Evolutionary conservation across 768 basidiomycete genomes (phyloP), one percentile per base, ranked within the genome.

Genomic region (Mycena albidolilacea): DNA sequence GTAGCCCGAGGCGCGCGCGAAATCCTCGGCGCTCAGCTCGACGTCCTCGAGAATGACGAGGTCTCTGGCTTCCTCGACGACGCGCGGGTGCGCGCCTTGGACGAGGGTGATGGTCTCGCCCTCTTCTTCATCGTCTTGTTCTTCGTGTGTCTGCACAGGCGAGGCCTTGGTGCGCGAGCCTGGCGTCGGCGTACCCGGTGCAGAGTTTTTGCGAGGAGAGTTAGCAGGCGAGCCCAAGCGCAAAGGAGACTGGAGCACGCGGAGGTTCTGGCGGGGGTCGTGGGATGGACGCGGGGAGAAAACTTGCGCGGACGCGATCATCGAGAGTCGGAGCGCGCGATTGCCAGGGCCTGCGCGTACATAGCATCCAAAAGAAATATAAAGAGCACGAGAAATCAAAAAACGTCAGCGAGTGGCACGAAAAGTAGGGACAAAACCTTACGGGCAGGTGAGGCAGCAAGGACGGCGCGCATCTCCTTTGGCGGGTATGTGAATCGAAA

Each of bases 401-500:
- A 44, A 46, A 12, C 9, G 38, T 59, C 58, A 54, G 39, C 6
- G 14, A 61, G 37, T 48, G 58, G 74, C 38, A 58, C 52, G 50
- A 7, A 68, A 46, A 67, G 41, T 72, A 11, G 69, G n/a, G 19
- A 37, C 17, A 61, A 59, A 43, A 77, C 64, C 85, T 62, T 73
- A 84, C 86, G 85, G 60, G 85, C 78, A 38, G 90, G 90, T 0
- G 89, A 88, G 8, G 87, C 84, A 48, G 88, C 84, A 30, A 89
- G 81, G 5, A 84, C 81, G 17, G 87, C 82, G 30, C 93, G 89
- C 39, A 92, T 82, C 57, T 92, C 90, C 78, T 93, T 93, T 7
- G 93, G 92, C 2, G 93, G 93, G 77, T 94, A 94, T 6, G 85
- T 85, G 79, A 94, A 94, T n/a, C 85, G 82, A 79, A 95, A 95